Evolutionary conservation across 306 rosid species (phyloP).

Genomic region (Pueraria montana): DNA sequence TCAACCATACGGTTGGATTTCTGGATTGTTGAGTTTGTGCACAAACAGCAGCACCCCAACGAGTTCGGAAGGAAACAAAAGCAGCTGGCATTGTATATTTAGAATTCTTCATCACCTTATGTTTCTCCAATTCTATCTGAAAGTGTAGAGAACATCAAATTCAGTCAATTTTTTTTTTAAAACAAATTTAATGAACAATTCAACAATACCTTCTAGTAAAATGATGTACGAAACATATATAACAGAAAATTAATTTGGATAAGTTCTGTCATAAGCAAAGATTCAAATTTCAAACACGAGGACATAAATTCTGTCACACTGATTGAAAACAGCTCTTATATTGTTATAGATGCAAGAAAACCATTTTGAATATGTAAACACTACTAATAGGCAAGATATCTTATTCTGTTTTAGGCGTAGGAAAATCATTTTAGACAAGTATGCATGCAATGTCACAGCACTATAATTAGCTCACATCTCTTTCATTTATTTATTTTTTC

Average conservation of each 20-base stretch:
- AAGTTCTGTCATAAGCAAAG: too few species aligned
- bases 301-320: background rate
- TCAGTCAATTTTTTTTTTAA: background rate
- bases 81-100: conserved; percentile 87
- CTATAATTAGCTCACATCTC: background rate
- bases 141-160: conserved; percentile 36
- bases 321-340: background rate
- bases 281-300: conserved; percentile 5
- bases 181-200: conserved; percentile 3
- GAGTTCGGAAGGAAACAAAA: conserved; percentile 90
- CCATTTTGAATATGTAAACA: conserved; percentile 5
- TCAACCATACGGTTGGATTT: conserved; percentile 92
- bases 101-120: conserved; percentile 60
- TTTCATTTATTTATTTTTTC: background rate
- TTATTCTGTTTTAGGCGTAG: background rate
- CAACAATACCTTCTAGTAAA: conserved; percentile 24
- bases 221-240: conserved; percentile 18
- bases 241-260: conserved; percentile 24
- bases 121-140: conserved; percentile 81
- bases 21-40: conserved; percentile 95
- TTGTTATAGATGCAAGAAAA: background rate
- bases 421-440: background rate
- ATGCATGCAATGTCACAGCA: background rate
- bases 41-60: conserved; percentile 98
- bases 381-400: background rate